Conservation (phyloP, 352 stramenopile genomes). For the Blastocystis sp. region DNA sequence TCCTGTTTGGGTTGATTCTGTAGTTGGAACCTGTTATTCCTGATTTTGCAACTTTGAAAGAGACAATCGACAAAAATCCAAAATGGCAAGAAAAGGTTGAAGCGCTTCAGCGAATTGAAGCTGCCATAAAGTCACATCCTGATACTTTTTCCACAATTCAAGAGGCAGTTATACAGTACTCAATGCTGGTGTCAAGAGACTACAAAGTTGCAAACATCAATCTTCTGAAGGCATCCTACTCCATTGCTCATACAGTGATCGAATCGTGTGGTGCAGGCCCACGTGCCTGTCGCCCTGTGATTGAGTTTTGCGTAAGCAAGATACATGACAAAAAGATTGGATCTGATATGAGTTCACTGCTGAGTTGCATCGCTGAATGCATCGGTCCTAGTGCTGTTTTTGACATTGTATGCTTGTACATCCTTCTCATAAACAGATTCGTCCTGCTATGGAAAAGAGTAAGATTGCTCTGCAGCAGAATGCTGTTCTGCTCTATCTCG, state of each 20-base stretch:
- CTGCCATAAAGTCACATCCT: not conserved
- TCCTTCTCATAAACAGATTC: not conserved
- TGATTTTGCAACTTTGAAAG: conserved; percentile 28
- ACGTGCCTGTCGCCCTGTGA: not conserved
- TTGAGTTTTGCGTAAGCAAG: not conserved
- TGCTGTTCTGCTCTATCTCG: not conserved
- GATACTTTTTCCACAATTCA: not conserved
- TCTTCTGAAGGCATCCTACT: conserved; percentile 15
- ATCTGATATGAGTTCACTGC: not conserved
- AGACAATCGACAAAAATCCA: not conserved
- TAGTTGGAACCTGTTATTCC: not conserved
- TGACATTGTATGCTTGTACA: not conserved
- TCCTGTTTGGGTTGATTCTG: not conserved
- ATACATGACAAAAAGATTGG: conserved; percentile 46
- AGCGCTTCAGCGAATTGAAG: not conserved
- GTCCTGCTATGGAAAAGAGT: not conserved
- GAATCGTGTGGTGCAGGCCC: not conserved
- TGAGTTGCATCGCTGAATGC: not conserved
- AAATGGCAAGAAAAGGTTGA: conserved; percentile 54
- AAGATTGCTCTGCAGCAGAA: not conserved
- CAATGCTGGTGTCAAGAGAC: not conserved
- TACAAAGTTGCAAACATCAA: conserved; percentile 53
- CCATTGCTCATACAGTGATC: not conserved
- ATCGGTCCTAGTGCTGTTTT: conserved; percentile 38
- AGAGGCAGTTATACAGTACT: conserved; percentile 5